A percentile compares a stretch with the other conserved stretches of the same genome.
These are phyloP conservation scores for Cryphonectria japonica DNA, from an alignment of 2,329 filamentous ascomycete genomes.

Conservation along the genomic window DNA sequence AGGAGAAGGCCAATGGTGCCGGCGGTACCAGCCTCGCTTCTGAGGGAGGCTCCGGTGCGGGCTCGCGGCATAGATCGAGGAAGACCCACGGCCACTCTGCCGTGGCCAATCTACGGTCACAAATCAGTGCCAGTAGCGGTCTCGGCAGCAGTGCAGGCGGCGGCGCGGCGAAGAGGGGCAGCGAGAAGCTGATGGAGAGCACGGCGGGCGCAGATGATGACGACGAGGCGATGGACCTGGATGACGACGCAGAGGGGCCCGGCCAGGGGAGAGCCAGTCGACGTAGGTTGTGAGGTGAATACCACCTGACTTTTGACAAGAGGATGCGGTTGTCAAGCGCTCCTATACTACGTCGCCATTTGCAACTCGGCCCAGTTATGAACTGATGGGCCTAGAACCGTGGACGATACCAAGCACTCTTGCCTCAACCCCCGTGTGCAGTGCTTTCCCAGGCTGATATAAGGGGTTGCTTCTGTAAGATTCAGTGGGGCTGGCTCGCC, in stretches of 20 bases:
- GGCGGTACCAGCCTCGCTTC: constrained; percentile 33
- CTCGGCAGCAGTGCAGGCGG: constrained; percentile 1
- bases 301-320: not conserved
- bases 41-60: constrained; percentile 14
- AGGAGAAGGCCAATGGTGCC: constrained; percentile 36
- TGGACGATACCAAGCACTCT: not conserved
- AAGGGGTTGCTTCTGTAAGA: not conserved
- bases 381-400: not conserved
- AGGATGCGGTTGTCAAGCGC: not conserved
- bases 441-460: not conserved
- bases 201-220: constrained; percentile 45
- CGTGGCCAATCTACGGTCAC: constrained; percentile 9
- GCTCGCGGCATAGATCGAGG: constrained; percentile 14
- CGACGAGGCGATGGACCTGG: constrained; percentile 60
- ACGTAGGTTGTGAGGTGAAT: constrained; percentile 51
- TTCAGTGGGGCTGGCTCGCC: not conserved
- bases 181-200: constrained; percentile 45
- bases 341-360: not conserved
- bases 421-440: not conserved
- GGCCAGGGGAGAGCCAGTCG: constrained; percentile 56
- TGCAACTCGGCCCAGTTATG: not conserved
- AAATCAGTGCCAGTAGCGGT: not conserved
- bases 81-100: constrained; percentile 4
- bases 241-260: constrained; percentile 54
- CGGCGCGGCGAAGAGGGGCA: constrained; percentile 29